Base-by-base conservation (phyloP, 78 protist species). In the Diacronema lutheri region DNA sequence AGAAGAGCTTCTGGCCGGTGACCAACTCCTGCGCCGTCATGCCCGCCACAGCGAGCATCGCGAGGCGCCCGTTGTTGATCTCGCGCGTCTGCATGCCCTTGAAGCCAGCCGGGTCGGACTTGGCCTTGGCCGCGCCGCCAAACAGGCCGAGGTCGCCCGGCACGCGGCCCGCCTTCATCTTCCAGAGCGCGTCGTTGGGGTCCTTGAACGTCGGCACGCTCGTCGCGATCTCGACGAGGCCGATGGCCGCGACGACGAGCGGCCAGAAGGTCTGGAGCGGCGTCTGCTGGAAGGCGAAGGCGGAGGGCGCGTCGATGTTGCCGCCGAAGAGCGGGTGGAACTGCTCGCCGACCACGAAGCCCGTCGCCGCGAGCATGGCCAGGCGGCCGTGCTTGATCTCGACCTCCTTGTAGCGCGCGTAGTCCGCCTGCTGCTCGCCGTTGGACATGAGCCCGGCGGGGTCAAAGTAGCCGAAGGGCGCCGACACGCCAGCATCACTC, bases 291-390 rank as follows among this genome's bases (percentile, higher is more conserved):
- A 64, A 64, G 38, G 71, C 71, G 71, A 64, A 4, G 71, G 19
- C 19, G 16, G 71, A 64, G 14, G 71, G 71, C 38, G n/a, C 71
- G 40, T 50, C 25, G 65, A 79, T 79, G 66, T 46, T n/a, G 35
- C 84, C 84, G 14, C 84, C 84, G 66, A 84, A 35, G 56, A 79
- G 84, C 29, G 84, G 84, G 62, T 79, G 84, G 84, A 79, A 79
- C 55, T 40, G 41, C 65, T 79, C 84, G 40, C 50, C 84, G 68
- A 57, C 65, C 20, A 57, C 66, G 84, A 79, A 79, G 50, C 84
- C 84, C 38, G 56, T 64, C n/a, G 84, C 84, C 40, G 84, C 56
- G 38, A 79, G 84, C 84, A 79, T 79, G n/a, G 84, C 84, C 33
- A 79, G 66, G 62, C 84, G 84, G 61, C 84, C 66, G 35, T 79